These are phyloP conservation scores for Euphorbia tirucalli DNA, from an alignment of 345 rosid genomes.

Conservation along the genomic window DNA sequence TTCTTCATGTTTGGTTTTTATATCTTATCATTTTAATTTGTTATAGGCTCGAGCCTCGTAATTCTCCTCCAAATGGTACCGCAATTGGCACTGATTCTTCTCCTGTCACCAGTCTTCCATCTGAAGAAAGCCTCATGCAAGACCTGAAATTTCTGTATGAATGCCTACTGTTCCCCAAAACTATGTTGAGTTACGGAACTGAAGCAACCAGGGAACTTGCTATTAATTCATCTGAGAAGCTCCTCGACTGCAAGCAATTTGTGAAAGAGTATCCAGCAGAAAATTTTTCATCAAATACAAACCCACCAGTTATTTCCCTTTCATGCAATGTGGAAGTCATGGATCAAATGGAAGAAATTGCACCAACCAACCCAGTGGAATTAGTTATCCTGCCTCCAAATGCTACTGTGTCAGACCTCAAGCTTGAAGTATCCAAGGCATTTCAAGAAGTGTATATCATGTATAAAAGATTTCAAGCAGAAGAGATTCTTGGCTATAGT, in stretches of 20 bases:
- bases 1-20: not conserved
- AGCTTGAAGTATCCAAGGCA: slow-evolving; percentile 46
- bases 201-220: slow-evolving; percentile 28
- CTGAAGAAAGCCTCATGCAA: slow-evolving; percentile 42
- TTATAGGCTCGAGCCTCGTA: slow-evolving; percentile 52
- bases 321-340: slow-evolving; percentile 45
- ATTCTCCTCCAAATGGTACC: slow-evolving; percentile 15
- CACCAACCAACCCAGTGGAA: slow-evolving; percentile 42
- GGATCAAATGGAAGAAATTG: slow-evolving; percentile 35
- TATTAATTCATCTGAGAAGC: slow-evolving; percentile 43
- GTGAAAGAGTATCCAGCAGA: slow-evolving; percentile 48
- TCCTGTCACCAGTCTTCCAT: slow-evolving; percentile 27
- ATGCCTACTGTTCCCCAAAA: slow-evolving; percentile 41
- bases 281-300: slow-evolving; percentile 4
- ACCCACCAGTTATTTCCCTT: slow-evolving; percentile 26
- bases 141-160: slow-evolving; percentile 51
- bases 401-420: slow-evolving; percentile 56
- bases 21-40: slow-evolving; percentile 11
- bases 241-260: slow-evolving; percentile 80
- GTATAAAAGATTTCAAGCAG: slow-evolving; percentile 52
- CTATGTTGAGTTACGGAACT: slow-evolving; percentile 31
- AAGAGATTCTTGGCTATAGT: slow-evolving; percentile 50
- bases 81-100: slow-evolving; percentile 19
- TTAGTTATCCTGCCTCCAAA: slow-evolving; percentile 33
- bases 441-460: slow-evolving; percentile 62